Evolutionary conservation across 768 basidiomycete genomes (phyloP), one percentile per base, ranked within the genome.

Genomic region (Asterophora lycoperdoides): DNA sequence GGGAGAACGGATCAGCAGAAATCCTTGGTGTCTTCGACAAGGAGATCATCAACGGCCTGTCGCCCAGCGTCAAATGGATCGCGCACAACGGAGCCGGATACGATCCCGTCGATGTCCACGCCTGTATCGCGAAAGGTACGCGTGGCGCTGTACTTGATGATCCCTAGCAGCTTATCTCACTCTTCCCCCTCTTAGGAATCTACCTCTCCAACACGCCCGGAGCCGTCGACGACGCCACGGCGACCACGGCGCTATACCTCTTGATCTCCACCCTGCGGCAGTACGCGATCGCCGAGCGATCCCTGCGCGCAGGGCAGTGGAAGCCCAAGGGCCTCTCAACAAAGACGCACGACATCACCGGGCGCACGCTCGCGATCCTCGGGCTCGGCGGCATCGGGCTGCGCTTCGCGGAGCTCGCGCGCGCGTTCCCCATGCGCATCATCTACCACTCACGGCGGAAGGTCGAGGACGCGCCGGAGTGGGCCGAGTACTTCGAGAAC

Each of bases 11-110:
- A 20, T 88, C 86, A 5, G 70, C 80, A 5, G 67, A 74, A 41
- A 69, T 65, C 34, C 83, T 93, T 56, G 92, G 89, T 15, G 68
- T 80, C 13, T 93, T 92, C 59, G 89, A 96, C 64, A 78, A 80
- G 63, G 86, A 86, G 53, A 73, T 95, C 55, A 74, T 96, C 55
- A 66, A 73, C 41, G 79, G 76, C 0, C 72, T 96, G 8, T 83
- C 90, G 1, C 52, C 73, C 1, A 74, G 72, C 15, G 76, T 94
- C 53, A 83, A 84, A 60, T 93, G 87, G 84, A 90, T 95, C 61
- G 89, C 85, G 1, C 92, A 93, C 65, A 93, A 93, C 49, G 93
- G 93, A 9, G 92, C 93, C 0, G 92, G 93, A 0, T 96, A 96
- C 63, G 92, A 96, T 63, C 82, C 84, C 52, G 85, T 95, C 55